Evolutionary conservation across 345 rosid genomes (phyloP).

Genomic region (Aquilaria yunnanensis): DNA sequence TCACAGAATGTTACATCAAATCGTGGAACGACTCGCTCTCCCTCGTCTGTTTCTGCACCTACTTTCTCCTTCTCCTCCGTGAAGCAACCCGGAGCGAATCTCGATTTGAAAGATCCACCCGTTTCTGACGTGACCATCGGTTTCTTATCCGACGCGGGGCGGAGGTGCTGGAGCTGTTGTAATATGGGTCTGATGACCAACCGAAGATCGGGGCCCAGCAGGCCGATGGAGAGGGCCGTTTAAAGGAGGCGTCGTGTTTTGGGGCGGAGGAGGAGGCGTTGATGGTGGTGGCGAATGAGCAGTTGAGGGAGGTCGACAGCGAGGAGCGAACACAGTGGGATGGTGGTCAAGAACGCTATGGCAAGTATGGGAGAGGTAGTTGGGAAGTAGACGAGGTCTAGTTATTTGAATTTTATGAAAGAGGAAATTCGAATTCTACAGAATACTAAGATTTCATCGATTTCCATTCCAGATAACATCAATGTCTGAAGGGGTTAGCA

Average conservation of each 20-base stretch:
- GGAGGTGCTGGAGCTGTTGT: constrained; percentile 18
- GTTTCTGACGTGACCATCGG: neutral
- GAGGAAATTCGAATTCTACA: no score
- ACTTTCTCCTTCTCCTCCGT: constrained; percentile 68
- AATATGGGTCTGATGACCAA: constrained; percentile 54
- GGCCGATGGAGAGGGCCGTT: constrained; percentile 20
- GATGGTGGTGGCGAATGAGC: constrained; percentile 34
- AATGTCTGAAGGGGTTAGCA: no score
- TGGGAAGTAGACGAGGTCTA: no score
- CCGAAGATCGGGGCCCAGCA: constrained; percentile 80
- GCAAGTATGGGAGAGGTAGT: no score
- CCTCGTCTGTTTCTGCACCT: constrained; percentile 45
- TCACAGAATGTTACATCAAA: constrained; percentile 68
- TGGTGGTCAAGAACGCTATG: no score
- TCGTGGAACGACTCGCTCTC: constrained; percentile 54
- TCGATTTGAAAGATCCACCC: constrained; percentile 15
- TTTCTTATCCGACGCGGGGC: constrained; percentile 8
- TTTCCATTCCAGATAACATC: no score
- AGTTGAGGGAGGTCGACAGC: constrained; percentile 43
- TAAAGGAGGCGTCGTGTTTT: constrained; percentile 18
- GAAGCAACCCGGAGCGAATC: constrained; percentile 39
- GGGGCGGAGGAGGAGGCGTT: constrained; percentile 30
- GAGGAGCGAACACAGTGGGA: no score
- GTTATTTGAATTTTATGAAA: no score
- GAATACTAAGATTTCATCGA: no score